Base-by-base conservation (phyloP, 352 stramenopile species). In the Phytophthora lateralis region DNA sequence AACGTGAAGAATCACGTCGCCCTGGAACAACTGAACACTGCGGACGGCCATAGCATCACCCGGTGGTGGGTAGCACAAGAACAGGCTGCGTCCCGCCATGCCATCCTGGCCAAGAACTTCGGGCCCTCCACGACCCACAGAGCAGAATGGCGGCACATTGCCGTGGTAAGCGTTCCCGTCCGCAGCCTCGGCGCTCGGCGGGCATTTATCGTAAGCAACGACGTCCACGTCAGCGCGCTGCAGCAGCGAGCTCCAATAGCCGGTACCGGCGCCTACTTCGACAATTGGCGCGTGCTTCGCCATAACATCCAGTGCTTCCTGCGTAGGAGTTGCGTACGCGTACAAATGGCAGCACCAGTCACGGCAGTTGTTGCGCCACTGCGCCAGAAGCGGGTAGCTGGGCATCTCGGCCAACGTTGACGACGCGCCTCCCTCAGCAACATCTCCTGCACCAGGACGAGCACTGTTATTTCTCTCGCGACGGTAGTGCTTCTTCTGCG, bases 241-340 rank as follows among this genome's bases (percentile, higher is more conserved):
- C 37, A 98, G 58, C 14, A 93, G 58, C 32, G 78, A 80, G 41
- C 76, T 89, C 91, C 91, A 98, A 63, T 97, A 97, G 6, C 90
- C 91, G 6, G 88, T 96, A 44, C 91, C 91, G 12, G 91, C 91
- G 4, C 91, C 91, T 34, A 97, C 84, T 63, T 98, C 90, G 10
- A 97, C 76, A 47, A 98, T 76, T 43, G 83, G 81, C 3, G 76
- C 71, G 50, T 88, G 73, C 48, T 82, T 72, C 2, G 69, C 62
- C 24, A 91, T 63, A 27, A 78, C 55, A 32, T 71, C 47, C 21
- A 94, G 66, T 7, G 85, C 82, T 24, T 82, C 71, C 11, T 52
- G 45, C 0, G 80, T 89, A 3, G 85, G 85, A 10, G 84, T 92
- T 9, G 85, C 85, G 47, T 88, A 89, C 44, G 79, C 75, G 32